phyloP scores from a whole-genome alignment of 257 asterid genomes.

The Lavandula angustifolia region DNA sequence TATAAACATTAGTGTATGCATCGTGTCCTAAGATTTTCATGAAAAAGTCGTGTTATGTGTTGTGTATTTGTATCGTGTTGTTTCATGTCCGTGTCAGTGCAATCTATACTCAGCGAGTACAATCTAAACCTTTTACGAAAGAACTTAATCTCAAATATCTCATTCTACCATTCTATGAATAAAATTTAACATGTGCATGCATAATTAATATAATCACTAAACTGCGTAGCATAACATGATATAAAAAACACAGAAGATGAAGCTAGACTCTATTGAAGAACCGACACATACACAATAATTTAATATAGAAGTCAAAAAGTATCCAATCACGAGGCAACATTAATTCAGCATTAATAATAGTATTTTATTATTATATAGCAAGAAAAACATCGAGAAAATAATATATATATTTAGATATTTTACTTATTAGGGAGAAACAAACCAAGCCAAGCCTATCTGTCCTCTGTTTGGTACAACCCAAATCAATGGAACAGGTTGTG shows the following conservation, averaged over 20 bases:
- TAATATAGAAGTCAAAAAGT: constrained; percentile 37
- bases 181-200: too few relatives aligned
- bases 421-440: constrained; percentile 30
- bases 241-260: not conserved
- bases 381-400: not conserved
- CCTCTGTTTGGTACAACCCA: constrained; percentile 27
- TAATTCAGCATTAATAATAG: constrained; percentile 28
- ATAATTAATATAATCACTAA: too few relatives aligned
- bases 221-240: too few relatives aligned
- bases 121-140: not conserved
- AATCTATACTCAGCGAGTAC: too few relatives aligned
- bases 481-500: constrained; percentile 54
- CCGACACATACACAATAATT: constrained; percentile 24
- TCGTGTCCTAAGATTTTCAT: too few relatives aligned
- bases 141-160: too few relatives aligned
- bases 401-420: constrained; percentile 9
- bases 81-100: too few relatives aligned
- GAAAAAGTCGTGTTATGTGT: too few relatives aligned
- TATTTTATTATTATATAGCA: constrained; percentile 8
- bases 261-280: not conserved
- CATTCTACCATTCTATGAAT: not conserved
- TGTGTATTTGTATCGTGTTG: too few relatives aligned
- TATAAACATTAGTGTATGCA: too few relatives aligned
- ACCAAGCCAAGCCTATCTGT: constrained; percentile 43
- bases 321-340: constrained; percentile 32